These are phyloP conservation scores for Backusella tarrabulga DNA, from an alignment of 192 early-diverging fungal species.

Conservation along the genomic window DNA sequence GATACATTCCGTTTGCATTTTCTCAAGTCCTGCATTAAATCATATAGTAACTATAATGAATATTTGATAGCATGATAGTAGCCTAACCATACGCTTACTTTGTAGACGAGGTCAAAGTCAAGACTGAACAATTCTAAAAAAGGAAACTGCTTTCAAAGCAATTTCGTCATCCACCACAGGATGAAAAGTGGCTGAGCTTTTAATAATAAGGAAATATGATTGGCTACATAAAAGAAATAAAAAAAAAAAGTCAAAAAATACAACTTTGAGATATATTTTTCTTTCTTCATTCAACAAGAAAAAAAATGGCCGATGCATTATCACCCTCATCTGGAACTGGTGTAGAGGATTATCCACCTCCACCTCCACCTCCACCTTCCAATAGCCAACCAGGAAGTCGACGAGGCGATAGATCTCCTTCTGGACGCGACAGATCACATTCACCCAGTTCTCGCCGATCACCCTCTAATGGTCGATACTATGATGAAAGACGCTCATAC, in stretches of 20 bases:
- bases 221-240: not conserved
- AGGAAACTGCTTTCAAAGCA: not conserved
- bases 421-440: slow-evolving; percentile 20
- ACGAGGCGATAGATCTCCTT: not conserved
- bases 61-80: too few relatives aligned
- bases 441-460: slow-evolving; percentile 24
- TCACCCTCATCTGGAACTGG: not conserved
- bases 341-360: slow-evolving; percentile 9
- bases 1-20: not conserved
- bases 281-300: not conserved
- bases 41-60: too few relatives aligned
- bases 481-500: slow-evolving; percentile 19
- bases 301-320: slow-evolving; percentile 11
- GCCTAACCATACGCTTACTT: too few relatives aligned
- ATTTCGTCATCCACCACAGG: not conserved
- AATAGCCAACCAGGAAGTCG: not conserved
- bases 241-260: not conserved
- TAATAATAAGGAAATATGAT: not conserved
- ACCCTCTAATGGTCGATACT: slow-evolving; percentile 14
- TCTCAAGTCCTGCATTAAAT: too few relatives aligned
- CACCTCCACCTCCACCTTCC: slow-evolving; percentile 3
- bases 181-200: not conserved
- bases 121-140: not conserved
- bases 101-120: not conserved
- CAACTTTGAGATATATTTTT: not conserved